Percentiles rank a stretch among this genome's conserved stretches.
Conservation (phyloP, 2,329 filamentous ascomycete genomes). For the Orbilia ellipsospora region DNA sequence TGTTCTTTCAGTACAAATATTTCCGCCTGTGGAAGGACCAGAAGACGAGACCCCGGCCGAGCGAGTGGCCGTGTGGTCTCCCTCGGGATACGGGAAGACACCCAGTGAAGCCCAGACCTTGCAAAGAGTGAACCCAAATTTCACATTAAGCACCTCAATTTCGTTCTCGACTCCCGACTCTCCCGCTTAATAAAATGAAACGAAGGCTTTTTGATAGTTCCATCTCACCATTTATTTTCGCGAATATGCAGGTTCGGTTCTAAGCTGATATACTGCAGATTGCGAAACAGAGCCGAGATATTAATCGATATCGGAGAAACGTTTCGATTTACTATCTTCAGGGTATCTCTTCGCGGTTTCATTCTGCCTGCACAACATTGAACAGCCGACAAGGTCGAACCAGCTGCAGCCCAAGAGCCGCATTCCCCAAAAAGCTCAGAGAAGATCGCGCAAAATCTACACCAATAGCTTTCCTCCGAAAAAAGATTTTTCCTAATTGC, state of each 20-base stretch:
- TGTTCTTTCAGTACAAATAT: too few species aligned
- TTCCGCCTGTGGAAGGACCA: not conserved
- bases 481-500: conserved; percentile 29
- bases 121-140: conserved; percentile 9
- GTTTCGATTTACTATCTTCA: conserved; percentile 28
- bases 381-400: conserved; percentile 24
- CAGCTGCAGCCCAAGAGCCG: conserved; percentile 41
- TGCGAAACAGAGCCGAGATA: conserved; percentile 54
- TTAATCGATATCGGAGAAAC: conserved; percentile 47
- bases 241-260: conserved; percentile 48
- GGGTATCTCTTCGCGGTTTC: conserved; percentile 14
- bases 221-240: conserved; percentile 12
- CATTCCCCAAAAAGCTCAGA: conserved; percentile 9
- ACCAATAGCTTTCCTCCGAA: conserved; percentile 20
- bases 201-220: conserved; percentile 30
- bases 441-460: conserved; percentile 7
- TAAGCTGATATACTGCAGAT: conserved; percentile 35
- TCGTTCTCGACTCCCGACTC: conserved; percentile 4
- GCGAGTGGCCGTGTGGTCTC: not conserved
- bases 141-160: conserved; percentile 15
- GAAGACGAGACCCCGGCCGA: not conserved
- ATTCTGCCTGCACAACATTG: conserved; percentile 35
- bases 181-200: conserved; percentile 22
- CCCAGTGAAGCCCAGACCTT: not conserved
- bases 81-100: not conserved